Base-by-base conservation (phyloP, 495 filamentous ascomycete species). In the Aspergillus conjunctus region DNA sequence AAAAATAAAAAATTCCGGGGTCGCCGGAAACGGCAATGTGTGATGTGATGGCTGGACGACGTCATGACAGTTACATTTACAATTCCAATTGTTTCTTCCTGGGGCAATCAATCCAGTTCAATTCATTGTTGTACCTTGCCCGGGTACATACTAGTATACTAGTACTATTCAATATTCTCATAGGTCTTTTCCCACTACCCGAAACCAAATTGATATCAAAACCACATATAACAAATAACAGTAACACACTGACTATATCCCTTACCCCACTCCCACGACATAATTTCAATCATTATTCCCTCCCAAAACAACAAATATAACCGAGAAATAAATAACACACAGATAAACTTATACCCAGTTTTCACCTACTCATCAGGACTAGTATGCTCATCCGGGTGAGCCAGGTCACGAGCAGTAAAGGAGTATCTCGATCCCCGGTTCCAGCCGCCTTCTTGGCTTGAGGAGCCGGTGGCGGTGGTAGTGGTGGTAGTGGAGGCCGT, bases 361-460 rank as follows among this genome's bases (percentile, higher is more conserved):
- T 17, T 41, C n/a, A n/a, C n/a, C 51, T 54, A 63, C 26, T 66
- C 64, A 10, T 66, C 64, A 11, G 56, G 59, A 43, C 44, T 48
- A 21, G 44, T 48, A 48, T 48, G 44, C 7, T 48, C 44, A 48
- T 48, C 44, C 20, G 44, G 44, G 21, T 57, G 43, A 12, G 41
- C 62, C 54, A 54, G 15, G 6, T 58, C 60, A 39, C 62, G 45
- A 30, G 43, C 46, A 7, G 56, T 54, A 39, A 33, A 50, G 4
- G 39, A 43, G 20, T 54, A 55, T 48, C 39, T 56, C 26, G 60
- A 66, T 20, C 79, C 78, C 18, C 77, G 77, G 62, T 80, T 77
- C 21, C 73, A 66, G 20, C 80, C 78, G n/a, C 77, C 77, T 11
- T 67, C 77, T 11, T 67, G 70, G 12, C 37, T n/a, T 4, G 37